Conservation (phyloP, 148 eudicot genomes). For the Agrostemma githago region DNA sequence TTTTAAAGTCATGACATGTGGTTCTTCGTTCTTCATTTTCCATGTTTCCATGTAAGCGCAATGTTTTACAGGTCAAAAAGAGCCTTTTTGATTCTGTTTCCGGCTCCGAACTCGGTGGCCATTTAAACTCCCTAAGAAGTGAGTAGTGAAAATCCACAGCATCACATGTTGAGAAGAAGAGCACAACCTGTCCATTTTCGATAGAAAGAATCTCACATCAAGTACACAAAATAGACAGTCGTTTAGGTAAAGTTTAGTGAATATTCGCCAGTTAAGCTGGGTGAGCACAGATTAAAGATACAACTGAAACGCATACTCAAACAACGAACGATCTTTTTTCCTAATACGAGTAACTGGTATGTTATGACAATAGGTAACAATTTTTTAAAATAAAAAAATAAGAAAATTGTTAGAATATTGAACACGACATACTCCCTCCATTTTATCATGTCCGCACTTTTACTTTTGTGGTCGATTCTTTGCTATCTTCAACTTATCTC, state of each 20-base stretch:
- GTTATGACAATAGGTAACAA: neutral
- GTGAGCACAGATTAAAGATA: neutral
- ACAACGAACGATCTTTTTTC: neutral
- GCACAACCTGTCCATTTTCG: slow-evolving; percentile 61
- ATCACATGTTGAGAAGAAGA: slow-evolving; percentile 91
- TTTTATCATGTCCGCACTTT: no score
- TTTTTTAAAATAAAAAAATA: no score
- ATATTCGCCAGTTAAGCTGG: neutral
- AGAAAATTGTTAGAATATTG: neutral
- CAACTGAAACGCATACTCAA: neutral
- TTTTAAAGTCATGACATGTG: slow-evolving; percentile 64
- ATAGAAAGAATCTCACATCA: slow-evolving; percentile 11
- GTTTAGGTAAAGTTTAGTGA: neutral
- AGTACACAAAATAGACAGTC: neutral
- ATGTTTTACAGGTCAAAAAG: slow-evolving; percentile 63
- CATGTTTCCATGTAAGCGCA: slow-evolving; percentile 86
- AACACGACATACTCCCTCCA: neutral
- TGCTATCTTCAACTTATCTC: neutral
- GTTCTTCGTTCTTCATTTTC: slow-evolving; percentile 77
- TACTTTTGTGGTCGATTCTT: no score
- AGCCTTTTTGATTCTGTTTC: slow-evolving; percentile 38
- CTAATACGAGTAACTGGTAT: neutral
- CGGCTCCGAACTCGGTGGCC: slow-evolving; percentile 34
- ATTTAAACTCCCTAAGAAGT: slow-evolving; percentile 58
- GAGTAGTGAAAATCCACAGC: slow-evolving; percentile 88